Base-by-base conservation (phyloP, 768 basidiomycete species). In the Tulasnella sp. region DNA sequence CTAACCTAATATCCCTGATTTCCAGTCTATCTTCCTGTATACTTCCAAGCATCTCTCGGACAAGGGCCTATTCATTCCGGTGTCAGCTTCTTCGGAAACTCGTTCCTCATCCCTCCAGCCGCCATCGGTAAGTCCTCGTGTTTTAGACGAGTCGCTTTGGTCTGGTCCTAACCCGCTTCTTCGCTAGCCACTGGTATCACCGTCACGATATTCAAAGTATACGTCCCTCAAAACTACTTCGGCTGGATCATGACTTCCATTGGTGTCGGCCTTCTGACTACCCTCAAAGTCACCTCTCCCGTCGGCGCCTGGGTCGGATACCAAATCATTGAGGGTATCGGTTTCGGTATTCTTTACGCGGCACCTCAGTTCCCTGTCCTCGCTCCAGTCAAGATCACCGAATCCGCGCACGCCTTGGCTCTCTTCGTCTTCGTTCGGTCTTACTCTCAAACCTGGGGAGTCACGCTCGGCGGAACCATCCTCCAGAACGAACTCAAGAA, bases 401-500 rank as follows among this genome's bases (percentile, higher is more conserved):
- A 79, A 29, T 78, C 74, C 64, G 79, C 79, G 42, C 77, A 78
- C 58, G 77, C 77, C 9, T 67, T 79, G 19, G 79, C 79, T 14
- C 77, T 79, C 37, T 79, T 76, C 70, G 67, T 45, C 45, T 79
- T 82, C 80, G 79, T 82, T 67, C 82, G 83, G 69, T 80, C 80
- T 7, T 82, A 83, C 37, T 38, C 74, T 1, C 74, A 75, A 58
- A 67, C 74, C 5, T 75, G 52, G 54, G 74, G 74, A 1, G 76
- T 89, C 78, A 83, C 86, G 0, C 84, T 90, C 76, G 85, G 86
- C 1, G 83, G 83, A 17, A 84, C 86, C 0, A 83, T 89, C 67
- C 83, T 90, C 8, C 86, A 88, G 78, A 90, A 88, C 80, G 77
- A 85, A 71, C 84, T 90, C 19, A 79, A 80, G 11, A 82, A 79